Percentiles rank a stretch among this genome's conserved stretches.
Evolutionary conservation across 306 rosid genomes (phyloP).

Genomic region (Acacia crassicarpa): DNA sequence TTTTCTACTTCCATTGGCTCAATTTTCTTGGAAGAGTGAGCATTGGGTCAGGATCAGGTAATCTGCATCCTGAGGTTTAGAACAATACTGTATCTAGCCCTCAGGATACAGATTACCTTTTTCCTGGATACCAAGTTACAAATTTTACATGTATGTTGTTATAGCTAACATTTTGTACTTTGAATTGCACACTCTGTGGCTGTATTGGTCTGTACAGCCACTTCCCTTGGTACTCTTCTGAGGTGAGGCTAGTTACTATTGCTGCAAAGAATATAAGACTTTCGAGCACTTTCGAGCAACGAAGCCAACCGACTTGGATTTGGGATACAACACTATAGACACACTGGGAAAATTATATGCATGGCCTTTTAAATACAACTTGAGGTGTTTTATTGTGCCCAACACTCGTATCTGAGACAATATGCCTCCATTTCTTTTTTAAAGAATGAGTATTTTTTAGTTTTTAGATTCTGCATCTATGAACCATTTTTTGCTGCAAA

Average conservation of each 20-base stretch:
- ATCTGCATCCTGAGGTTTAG: no score
- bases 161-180: neutral
- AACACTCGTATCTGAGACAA: neutral
- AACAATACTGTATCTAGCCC: no score
- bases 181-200: neutral
- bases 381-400: neutral
- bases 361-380: neutral
- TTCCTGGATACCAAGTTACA: constrained; percentile 28
- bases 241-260: neutral
- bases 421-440: neutral
- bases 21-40: neutral
- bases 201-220: neutral
- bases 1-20: neutral
- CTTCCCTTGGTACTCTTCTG: neutral
- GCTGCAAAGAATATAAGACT: neutral
- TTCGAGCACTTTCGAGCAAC: neutral
- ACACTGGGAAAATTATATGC: neutral
- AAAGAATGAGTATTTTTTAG: no score
- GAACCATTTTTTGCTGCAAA: neutral
- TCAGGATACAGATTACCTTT: constrained; percentile 9
- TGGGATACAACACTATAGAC: neutral
- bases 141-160: neutral
- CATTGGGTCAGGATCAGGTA: no score
- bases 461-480: neutral
- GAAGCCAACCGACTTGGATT: neutral